Conservation (phyloP, 768 basidiomycete species). For the Rubroboletus satanas region DNA sequence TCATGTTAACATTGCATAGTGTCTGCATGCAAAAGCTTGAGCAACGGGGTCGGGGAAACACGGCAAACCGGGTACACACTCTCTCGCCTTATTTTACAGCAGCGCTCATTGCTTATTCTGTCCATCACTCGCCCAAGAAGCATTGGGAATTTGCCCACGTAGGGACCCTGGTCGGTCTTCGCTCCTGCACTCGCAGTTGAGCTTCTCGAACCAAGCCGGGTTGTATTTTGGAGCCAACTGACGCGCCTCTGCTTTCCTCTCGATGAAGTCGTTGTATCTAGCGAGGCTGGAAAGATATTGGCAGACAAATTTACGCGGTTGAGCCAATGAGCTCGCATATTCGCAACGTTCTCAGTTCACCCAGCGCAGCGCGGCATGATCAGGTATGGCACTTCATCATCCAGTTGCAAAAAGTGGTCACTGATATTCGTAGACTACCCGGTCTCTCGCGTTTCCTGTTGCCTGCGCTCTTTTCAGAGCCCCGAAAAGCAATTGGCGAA, state of each 20-base stretch:
- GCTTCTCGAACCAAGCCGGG: conserved; percentile 15
- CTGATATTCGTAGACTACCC: not conserved
- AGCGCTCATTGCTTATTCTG: not conserved
- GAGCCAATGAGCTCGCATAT: not conserved
- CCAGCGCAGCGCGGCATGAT: not conserved
- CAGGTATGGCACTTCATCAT: not conserved
- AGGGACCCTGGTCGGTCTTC: not conserved
- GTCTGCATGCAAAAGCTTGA: not conserved
- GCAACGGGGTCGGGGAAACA: not conserved
- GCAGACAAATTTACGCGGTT: too few relatives aligned
- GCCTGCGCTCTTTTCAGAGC: not conserved
- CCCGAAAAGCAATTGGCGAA: not conserved
- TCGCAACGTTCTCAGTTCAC: not conserved
- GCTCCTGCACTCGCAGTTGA: conserved; percentile 21
- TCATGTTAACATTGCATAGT: not conserved
- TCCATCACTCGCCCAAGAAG: not conserved
- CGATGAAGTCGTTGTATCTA: not conserved
- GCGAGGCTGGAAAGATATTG: not conserved
- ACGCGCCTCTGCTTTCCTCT: not conserved
- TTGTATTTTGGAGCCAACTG: not conserved
- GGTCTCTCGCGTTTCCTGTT: not conserved
- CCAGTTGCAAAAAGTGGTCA: not conserved
- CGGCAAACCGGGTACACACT: not conserved
- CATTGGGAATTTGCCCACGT: not conserved
- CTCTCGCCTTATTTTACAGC: not conserved